Conservation (phyloP, 2,329 filamentous ascomycete genomes). For the Aspergillus hortae region DNA sequence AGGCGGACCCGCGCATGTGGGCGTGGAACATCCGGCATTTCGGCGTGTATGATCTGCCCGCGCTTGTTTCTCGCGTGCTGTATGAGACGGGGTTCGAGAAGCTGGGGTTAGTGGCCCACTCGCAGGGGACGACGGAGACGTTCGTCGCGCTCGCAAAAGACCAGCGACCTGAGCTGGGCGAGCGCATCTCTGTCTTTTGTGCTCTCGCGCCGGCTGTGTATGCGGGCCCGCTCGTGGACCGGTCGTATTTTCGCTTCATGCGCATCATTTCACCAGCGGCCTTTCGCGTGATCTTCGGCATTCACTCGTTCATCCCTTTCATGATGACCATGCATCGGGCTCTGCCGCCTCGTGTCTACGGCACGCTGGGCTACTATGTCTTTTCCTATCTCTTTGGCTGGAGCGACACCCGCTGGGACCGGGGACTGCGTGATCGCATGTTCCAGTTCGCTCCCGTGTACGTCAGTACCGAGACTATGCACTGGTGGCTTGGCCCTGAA, state of each 20-base stretch:
- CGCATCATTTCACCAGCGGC: slow-evolving; percentile 68
- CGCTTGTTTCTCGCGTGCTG: slow-evolving; percentile 74
- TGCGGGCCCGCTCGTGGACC: slow-evolving; percentile 78
- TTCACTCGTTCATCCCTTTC: slow-evolving; percentile 87
- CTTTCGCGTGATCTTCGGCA: slow-evolving; percentile 82
- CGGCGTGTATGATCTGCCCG: slow-evolving; percentile 83
- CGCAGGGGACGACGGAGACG: slow-evolving; percentile 85
- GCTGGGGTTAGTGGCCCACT: slow-evolving; percentile 79
- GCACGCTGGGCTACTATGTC: slow-evolving; percentile 78
- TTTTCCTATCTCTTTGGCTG: slow-evolving; percentile 89
- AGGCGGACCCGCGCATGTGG: slow-evolving; percentile 88
- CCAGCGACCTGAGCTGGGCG: slow-evolving; percentile 78
- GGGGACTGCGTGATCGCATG: slow-evolving; percentile 71
- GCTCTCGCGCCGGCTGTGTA: slow-evolving; percentile 88
- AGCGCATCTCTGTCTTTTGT: slow-evolving; percentile 84
- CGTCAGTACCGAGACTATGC: slow-evolving; percentile 83
- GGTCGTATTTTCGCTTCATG: slow-evolving; percentile 92
- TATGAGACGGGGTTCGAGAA: slow-evolving; percentile 79
- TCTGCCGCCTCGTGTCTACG: slow-evolving; percentile 67
- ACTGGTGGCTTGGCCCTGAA: slow-evolving; percentile 90
- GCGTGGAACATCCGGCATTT: slow-evolving; percentile 94
- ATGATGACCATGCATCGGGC: slow-evolving; percentile 81
- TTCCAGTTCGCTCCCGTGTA: slow-evolving; percentile 93
- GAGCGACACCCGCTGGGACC: slow-evolving; percentile 82
- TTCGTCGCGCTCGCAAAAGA: slow-evolving; percentile 86